A percentile compares a stretch with the other conserved stretches of the same genome.
phyloP scores from a whole-genome alignment of 139 green algal genomes.

The Picochlorum sp. region DNA sequence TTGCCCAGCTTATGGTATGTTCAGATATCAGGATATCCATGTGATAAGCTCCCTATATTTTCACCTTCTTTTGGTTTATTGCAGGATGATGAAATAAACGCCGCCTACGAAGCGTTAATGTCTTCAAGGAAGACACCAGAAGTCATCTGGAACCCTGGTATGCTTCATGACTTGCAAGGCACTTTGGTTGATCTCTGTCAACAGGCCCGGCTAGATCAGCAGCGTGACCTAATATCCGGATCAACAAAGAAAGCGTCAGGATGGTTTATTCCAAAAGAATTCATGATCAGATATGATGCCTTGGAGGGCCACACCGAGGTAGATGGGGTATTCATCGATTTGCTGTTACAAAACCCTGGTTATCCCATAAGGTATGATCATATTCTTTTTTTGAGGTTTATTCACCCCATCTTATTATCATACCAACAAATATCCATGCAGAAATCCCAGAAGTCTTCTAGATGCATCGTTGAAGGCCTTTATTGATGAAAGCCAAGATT shows the following conservation, averaged over 20 bases:
- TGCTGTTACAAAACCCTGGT: conserved; percentile 78
- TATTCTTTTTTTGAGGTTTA: too few species aligned
- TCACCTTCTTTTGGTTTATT: conserved; percentile 19
- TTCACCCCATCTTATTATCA: too few species aligned
- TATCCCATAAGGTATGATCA: conserved; percentile 46
- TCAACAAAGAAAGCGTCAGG: conserved; percentile 38
- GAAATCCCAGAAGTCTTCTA: too few species aligned
- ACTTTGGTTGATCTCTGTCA: conserved; percentile 46
- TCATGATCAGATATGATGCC: conserved; percentile 32
- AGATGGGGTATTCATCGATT: conserved; percentile 80
- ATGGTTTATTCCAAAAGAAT: conserved; percentile 18
- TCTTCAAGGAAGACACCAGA: conserved; percentile 66
- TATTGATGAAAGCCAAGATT: neutral
- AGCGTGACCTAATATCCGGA: neutral
- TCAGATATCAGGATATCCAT: too few species aligned
- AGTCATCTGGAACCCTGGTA: conserved; percentile 65
- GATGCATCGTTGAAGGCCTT: too few species aligned
- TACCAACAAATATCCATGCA: too few species aligned
- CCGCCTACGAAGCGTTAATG: conserved; percentile 39
- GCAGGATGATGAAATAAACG: conserved; percentile 40
- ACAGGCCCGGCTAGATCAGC: conserved; percentile 34
- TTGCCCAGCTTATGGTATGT: conserved; percentile 26
- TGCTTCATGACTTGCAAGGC: conserved; percentile 39
- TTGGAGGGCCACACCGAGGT: conserved; percentile 61
- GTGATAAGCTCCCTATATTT: too few species aligned